These are phyloP conservation scores for Cercospora sojina DNA, from an alignment of 2,329 filamentous ascomycete genomes.

Conservation along the genomic window DNA sequence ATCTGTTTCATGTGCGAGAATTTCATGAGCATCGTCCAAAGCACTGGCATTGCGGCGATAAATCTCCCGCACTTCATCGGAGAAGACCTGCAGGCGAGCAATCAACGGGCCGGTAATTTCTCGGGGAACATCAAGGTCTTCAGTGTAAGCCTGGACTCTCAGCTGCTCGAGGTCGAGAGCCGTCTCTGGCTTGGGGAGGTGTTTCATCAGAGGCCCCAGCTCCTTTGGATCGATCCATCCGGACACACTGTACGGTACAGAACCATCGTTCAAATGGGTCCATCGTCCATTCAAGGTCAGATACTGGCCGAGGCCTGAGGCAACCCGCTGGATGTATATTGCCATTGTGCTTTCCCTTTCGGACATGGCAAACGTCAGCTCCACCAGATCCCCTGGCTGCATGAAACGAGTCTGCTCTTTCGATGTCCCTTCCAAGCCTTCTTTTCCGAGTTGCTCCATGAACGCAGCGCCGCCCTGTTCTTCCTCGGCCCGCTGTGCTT, in stretches of 20 bases:
- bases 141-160: constrained; percentile 39
- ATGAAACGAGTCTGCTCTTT: constrained; percentile 42
- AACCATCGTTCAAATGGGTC: constrained; percentile 41
- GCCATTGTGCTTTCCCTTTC: constrained; percentile 47
- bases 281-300: constrained; percentile 53
- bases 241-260: constrained; percentile 52
- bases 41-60: constrained; percentile 49
- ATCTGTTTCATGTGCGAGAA: constrained; percentile 46
- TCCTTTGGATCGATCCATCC: constrained; percentile 48
- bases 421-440: constrained; percentile 33
- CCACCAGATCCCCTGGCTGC: constrained; percentile 51
- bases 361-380: constrained; percentile 39
- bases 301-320: constrained; percentile 42
- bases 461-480: constrained; percentile 27
- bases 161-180: constrained; percentile 34
- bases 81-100: constrained; percentile 45
- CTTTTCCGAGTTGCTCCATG: constrained; percentile 27
- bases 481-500: constrained; percentile 29
- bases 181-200: constrained; percentile 49
- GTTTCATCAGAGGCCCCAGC: constrained; percentile 50
- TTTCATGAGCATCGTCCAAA: constrained; percentile 52
- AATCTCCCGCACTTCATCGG: constrained; percentile 46
- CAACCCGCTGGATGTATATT: constrained; percentile 46
- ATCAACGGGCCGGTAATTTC: constrained; percentile 48
- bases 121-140: constrained; percentile 47